Base-by-base conservation (phyloP, 768 basidiomycete species). In the Psilocybe cubensis region DNA sequence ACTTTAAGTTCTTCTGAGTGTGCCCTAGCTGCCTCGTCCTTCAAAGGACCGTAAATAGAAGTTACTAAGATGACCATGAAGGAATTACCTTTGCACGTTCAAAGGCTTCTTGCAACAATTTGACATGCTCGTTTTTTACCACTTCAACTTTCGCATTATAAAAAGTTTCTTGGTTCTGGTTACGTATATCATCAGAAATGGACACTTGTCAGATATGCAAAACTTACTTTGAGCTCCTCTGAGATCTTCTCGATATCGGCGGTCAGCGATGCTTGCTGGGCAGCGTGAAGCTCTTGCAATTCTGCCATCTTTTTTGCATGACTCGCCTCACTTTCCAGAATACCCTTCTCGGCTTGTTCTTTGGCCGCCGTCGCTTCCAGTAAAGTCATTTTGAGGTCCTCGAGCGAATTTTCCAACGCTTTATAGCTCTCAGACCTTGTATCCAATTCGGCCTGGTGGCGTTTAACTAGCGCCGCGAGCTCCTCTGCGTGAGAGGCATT, bases 1-100 rank as follows among this genome's bases (percentile, higher is more conserved):
- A 75, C 70, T 63, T 89, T 87, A 5, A 95, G 77, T 63, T 94
- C 93, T 63, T 84, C 79, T 25, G 82, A 67, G 62, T 95, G 93
- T 6, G 70, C 72, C 31, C 82, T 79, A 29, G 83, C 83, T n/a
- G 91, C 92, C 69, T 92, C 89, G 35, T 75, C 76, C 91, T 92
- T 47, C 35, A 42, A 48, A 11, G n/a, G 28, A 43, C 42, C n/a
- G 29, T 40, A 33, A 38, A 27, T 21, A n/a, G 40, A 20, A 4
- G 6, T n/a, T 46, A 9, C 28, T 23, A n/a, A 25, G 8, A 41
- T 23, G 17, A 41, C 40, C 18, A 10, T 12, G 14, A 5, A 12
- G 27, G 1, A 69, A 75, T 47, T 61, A 87, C 92, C 83, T 92
- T 93, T 17, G 91, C 91, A 44, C 83, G 85, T 57, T 88, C 83